phyloP scores from a whole-genome alignment of 352 stramenopile genomes.

The Phytophthora nicotianae region DNA sequence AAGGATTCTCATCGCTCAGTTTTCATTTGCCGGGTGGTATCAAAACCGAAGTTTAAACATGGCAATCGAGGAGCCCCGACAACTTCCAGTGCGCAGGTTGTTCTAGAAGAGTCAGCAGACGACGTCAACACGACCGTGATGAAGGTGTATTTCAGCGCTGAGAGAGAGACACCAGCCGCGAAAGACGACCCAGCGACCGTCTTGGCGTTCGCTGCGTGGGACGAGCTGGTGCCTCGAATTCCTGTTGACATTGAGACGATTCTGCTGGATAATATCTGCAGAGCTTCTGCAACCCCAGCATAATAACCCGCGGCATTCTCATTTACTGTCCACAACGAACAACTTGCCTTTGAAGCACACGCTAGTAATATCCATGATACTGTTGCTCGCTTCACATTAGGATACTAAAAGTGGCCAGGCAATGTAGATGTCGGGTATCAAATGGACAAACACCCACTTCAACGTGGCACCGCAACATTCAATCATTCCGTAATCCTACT shows the following conservation, averaged over 20 bases:
- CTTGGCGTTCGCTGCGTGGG: constrained; percentile 11
- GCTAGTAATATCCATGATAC: no score
- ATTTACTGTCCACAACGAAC: constrained; percentile 13
- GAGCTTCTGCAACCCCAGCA: not conserved
- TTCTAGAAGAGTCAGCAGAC: not conserved
- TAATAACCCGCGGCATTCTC: constrained; percentile 10
- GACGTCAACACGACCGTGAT: constrained; percentile 12
- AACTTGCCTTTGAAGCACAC: no score
- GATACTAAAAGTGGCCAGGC: no score
- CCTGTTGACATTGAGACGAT: constrained; percentile 2
- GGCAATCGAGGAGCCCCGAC: not conserved
- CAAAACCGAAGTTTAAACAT: constrained; percentile 2
- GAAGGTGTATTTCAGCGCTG: constrained; percentile 15
- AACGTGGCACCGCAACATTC: not conserved
- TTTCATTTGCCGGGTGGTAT: constrained; percentile 4
- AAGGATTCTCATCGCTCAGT: not conserved
- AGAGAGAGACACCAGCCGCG: not conserved
- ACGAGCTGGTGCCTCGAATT: constrained; percentile 9
- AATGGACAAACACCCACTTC: not conserved
- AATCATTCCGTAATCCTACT: not conserved
- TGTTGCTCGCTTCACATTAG: no score
- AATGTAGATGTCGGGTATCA: constrained; percentile 4
- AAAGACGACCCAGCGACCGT: not conserved
- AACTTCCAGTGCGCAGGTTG: not conserved
- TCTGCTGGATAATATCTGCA: not conserved